Conservation (phyloP, 2,329 filamentous ascomycete species). For the Pseudovirgaria hyperparasitica region DNA sequence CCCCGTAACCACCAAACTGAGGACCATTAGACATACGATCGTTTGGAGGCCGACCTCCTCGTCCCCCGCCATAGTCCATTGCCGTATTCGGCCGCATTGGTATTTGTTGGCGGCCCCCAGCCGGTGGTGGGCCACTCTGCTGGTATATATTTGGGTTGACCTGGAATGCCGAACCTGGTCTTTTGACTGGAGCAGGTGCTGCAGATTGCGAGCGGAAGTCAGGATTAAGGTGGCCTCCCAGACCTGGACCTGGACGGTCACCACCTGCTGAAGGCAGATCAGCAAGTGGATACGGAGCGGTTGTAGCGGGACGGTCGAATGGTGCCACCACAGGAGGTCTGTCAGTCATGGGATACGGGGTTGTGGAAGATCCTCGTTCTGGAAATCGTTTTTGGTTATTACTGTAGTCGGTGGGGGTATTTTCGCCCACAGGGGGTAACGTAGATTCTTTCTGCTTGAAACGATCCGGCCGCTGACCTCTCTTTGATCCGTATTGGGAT, state of each 20-base stretch:
- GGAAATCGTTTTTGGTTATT: slow-evolving; percentile 13
- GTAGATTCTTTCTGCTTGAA: slow-evolving; percentile 25
- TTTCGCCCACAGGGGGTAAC: slow-evolving; percentile 28
- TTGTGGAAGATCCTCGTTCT: slow-evolving; percentile 20
- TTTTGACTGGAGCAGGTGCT: slow-evolving; percentile 45
- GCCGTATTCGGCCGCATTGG: slow-evolving; percentile 25
- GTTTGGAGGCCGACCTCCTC: slow-evolving; percentile 17
- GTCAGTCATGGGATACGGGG: slow-evolving; percentile 32
- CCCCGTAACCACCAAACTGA: too few species aligned
- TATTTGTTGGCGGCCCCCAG: slow-evolving; percentile 15
- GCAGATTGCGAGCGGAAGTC: slow-evolving; percentile 36
- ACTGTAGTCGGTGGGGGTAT: slow-evolving; percentile 21
- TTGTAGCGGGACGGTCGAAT: slow-evolving; percentile 36
- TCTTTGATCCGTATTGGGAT: slow-evolving; percentile 39
- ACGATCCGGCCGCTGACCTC: slow-evolving; percentile 32
- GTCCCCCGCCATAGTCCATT: slow-evolving; percentile 20
- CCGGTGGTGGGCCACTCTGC: slow-evolving; percentile 10
- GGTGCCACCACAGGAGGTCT: slow-evolving; percentile 39
- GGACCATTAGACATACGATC: slow-evolving; percentile 14
- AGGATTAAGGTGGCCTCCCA: slow-evolving; percentile 29
- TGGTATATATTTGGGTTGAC: slow-evolving; percentile 33
- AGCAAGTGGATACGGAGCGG: slow-evolving; percentile 59
- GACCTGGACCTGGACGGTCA: slow-evolving; percentile 13
- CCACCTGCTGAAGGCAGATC: slow-evolving; percentile 39
- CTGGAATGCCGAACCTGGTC: slow-evolving; percentile 36